Conservation (phyloP, 2,329 filamentous ascomycete species). For the Talaromyces funiculosus region DNA sequence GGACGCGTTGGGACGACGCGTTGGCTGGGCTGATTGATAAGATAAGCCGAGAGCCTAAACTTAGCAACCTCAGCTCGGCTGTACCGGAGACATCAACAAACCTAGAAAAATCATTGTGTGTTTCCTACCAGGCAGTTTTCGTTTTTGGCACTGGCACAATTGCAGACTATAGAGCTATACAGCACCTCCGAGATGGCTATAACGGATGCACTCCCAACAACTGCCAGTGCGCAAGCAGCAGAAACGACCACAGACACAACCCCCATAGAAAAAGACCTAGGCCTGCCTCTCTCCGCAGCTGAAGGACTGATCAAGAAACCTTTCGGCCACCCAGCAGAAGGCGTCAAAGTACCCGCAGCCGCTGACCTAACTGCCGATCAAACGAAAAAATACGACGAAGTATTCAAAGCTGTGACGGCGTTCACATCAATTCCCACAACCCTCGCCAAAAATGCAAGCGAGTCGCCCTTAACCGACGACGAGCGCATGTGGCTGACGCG, state of each 20-base stretch:
- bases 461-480: slow-evolving; percentile 63
- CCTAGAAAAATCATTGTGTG: too few species aligned
- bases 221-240: not conserved
- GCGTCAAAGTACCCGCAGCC: slow-evolving; percentile 52
- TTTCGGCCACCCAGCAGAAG: slow-evolving; percentile 52
- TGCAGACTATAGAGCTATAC: not conserved
- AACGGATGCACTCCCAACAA: not conserved
- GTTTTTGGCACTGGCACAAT: not conserved
- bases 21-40: slow-evolving; percentile 2
- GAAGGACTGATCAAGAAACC: slow-evolving; percentile 48
- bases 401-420: slow-evolving; percentile 63
- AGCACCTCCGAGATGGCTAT: not conserved
- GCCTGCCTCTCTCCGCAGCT: slow-evolving; percentile 1
- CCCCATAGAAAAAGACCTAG: slow-evolving; percentile 4
- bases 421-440: slow-evolving; percentile 68
- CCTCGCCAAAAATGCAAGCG: slow-evolving; percentile 51
- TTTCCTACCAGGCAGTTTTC: too few species aligned
- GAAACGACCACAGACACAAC: slow-evolving; percentile 5
- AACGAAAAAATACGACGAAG: slow-evolving; percentile 69
- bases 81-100: not conserved
- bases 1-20: slow-evolving; percentile 14
- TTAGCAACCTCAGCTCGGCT: not conserved
- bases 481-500: slow-evolving; percentile 88
- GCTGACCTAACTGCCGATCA: slow-evolving; percentile 68
- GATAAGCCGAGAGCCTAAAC: not conserved